Evolutionary conservation across 1,284 basidiomycete species (phyloP).

Genomic region (Fistulinella cinereoalba): DNA sequence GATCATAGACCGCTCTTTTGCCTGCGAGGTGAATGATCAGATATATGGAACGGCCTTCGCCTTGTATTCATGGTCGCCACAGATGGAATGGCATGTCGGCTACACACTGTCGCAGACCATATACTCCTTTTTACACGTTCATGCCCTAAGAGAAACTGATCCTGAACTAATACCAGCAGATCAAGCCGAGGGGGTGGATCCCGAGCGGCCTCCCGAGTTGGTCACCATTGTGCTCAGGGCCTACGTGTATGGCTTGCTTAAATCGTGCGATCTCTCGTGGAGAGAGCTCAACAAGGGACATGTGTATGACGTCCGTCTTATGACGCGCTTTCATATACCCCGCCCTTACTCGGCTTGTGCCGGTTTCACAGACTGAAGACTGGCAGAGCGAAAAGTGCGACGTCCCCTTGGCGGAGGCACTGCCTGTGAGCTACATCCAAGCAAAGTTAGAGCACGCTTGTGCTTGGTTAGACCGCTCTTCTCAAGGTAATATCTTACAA

Average conservation of each 20-base stretch:
- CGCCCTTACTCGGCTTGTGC: conserved; percentile 12
- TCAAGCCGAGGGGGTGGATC: conserved; percentile 17
- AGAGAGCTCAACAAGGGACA: conserved; percentile 72
- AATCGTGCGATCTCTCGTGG: conserved; percentile 82
- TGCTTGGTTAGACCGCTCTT: conserved; percentile 49
- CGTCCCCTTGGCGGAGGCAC: conserved; percentile 69
- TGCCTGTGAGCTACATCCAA: conserved; percentile 60
- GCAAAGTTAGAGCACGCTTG: conserved; percentile 57
- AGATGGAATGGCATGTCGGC: conserved; percentile 89
- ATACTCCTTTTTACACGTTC: conserved; percentile 78
- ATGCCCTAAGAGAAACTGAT: conserved; percentile 61
- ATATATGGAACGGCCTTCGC: conserved; percentile 10
- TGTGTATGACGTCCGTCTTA: conserved; percentile 68
- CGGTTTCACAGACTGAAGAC: conserved; percentile 70
- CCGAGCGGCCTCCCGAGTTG: conserved; percentile 52
- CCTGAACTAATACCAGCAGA: conserved; percentile 48
- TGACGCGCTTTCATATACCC: conserved; percentile 10
- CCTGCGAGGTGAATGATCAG: conserved; percentile 68
- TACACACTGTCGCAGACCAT: conserved; percentile 84
- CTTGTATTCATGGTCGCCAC: conserved; percentile 19
- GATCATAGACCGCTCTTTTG: conserved; percentile 78
- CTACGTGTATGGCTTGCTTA: conserved; percentile 71
- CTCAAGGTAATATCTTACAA: conserved; percentile 35
- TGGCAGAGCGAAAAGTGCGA: conserved; percentile 87
- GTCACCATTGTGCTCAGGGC: conserved; percentile 70